These are phyloP conservation scores for Knufia fluminis DNA, from an alignment of 2,329 filamentous ascomycete species.

Conservation along the genomic window DNA sequence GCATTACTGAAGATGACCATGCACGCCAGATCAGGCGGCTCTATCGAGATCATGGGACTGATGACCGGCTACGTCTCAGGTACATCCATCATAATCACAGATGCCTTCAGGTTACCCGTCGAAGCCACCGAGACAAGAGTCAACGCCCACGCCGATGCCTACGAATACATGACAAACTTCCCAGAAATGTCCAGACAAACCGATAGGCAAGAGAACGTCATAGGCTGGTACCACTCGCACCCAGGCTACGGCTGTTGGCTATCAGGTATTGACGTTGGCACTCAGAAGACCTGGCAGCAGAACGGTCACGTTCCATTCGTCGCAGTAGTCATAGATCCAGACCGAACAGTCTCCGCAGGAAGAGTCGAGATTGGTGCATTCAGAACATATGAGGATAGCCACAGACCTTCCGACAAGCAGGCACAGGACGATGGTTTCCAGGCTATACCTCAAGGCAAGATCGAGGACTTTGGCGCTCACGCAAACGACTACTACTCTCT, in stretches of 20 bases:
- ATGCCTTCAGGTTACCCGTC: constrained; percentile 86
- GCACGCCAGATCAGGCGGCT: constrained; percentile 91
- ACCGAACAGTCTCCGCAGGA: constrained; percentile 85
- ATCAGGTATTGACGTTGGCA: constrained; percentile 87
- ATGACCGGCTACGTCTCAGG: constrained; percentile 94
- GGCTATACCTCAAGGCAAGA: constrained; percentile 81
- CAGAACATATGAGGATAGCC: constrained; percentile 71
- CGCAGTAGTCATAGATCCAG: constrained; percentile 91
- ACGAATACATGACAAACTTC: constrained; percentile 93
- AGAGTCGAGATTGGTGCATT: constrained; percentile 98
- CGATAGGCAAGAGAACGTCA: constrained; percentile 69
- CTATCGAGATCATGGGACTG: constrained; percentile 90
- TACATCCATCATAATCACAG: constrained; percentile 77
- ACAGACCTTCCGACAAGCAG: constrained; percentile 48
- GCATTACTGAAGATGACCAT: constrained; percentile 98
- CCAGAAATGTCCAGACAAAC: constrained; percentile 61
- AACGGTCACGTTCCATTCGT: constrained; percentile 77
- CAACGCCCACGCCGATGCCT: constrained; percentile 89
- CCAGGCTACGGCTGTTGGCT: constrained; percentile 98
- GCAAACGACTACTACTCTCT: constrained; percentile 83
- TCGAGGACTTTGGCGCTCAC: constrained; percentile 91
- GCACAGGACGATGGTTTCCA: constrained; percentile 35
- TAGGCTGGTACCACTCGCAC: constrained; percentile 98
- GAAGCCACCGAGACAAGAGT: constrained; percentile 98
- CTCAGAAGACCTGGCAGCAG: constrained; percentile 74